Evolutionary conservation across 345 rosid genomes (phyloP).

Genomic region (Turnera subulata): DNA sequence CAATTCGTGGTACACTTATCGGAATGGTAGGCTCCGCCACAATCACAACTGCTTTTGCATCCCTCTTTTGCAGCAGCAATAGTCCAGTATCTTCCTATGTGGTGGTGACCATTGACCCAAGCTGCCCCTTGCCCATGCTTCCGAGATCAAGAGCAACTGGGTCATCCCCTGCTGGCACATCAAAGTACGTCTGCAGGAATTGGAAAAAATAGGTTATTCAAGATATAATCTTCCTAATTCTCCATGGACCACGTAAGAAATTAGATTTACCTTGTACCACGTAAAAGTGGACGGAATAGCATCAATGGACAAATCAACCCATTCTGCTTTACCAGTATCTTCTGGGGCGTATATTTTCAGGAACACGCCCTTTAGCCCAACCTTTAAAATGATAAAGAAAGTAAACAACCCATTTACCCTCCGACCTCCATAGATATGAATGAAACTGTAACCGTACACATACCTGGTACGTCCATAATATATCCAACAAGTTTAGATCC

Average conservation of each 20-base stretch:
- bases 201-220: slow-evolving; percentile 1
- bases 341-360: slow-evolving; percentile 50
- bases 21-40: slow-evolving; percentile 73
- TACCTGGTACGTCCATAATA: slow-evolving; percentile 89
- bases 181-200: slow-evolving; percentile 58
- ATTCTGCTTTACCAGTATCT: slow-evolving; percentile 59
- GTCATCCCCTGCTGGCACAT: slow-evolving; percentile 63
- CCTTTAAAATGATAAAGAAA: slow-evolving; percentile 31
- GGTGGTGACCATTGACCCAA: slow-evolving; percentile 93
- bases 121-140: slow-evolving; percentile 99
- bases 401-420: background rate
- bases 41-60: slow-evolving; percentile 70
- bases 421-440: no score
- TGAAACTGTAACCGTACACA: no score
- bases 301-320: slow-evolving; percentile 56
- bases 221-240: background rate
- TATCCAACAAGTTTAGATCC: slow-evolving; percentile 66
- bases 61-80: slow-evolving; percentile 58
- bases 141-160: slow-evolving; percentile 91
- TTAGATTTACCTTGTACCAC: slow-evolving; percentile 79
- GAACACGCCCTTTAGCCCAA: slow-evolving; percentile 79
- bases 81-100: slow-evolving; percentile 95
- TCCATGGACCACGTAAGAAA: background rate
- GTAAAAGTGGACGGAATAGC: slow-evolving; percentile 58
- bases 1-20: slow-evolving; percentile 84